Evolutionary conservation across 163 green algal genomes (phyloP).

Genomic region (Volvox carteri): DNA sequence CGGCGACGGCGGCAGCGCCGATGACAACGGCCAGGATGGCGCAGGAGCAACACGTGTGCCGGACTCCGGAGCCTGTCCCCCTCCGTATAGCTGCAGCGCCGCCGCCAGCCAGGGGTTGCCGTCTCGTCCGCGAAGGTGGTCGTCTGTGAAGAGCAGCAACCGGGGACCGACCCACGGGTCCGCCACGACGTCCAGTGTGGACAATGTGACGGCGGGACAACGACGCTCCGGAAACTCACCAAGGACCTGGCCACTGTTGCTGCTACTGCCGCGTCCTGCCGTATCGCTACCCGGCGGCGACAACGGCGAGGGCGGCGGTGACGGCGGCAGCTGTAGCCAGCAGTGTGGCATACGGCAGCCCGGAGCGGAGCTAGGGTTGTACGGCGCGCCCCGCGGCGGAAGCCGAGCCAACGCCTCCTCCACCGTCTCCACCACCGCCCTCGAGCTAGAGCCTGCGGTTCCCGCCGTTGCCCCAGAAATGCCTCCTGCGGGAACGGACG

Average conservation of each 20-base stretch:
- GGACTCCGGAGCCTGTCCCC: no score
- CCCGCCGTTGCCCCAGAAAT: neutral
- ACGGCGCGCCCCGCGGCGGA: conserved; percentile 55
- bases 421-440: neutral
- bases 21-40: no score
- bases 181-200: conserved; percentile 32
- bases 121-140: neutral
- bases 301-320: no score
- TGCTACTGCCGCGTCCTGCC: neutral
- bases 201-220: neutral
- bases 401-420: neutral
- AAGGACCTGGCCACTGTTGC: neutral
- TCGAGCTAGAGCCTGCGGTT: no score
- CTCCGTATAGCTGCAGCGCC: neutral
- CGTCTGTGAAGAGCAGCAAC: conserved; percentile 46
- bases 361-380: conserved; percentile 64
- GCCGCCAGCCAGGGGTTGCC: conserved; percentile 15
- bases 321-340: conserved; percentile 48
- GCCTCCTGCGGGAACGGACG: neutral
- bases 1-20: neutral
- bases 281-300: no score
- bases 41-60: no score
- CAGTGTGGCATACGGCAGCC: conserved; percentile 77
- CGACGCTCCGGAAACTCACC: neutral
- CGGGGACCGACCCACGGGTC: conserved; percentile 45